phyloP scores from a whole-genome alignment of 2,329 filamentous ascomycete genomes.

The Sphaerulina vaccinii region DNA sequence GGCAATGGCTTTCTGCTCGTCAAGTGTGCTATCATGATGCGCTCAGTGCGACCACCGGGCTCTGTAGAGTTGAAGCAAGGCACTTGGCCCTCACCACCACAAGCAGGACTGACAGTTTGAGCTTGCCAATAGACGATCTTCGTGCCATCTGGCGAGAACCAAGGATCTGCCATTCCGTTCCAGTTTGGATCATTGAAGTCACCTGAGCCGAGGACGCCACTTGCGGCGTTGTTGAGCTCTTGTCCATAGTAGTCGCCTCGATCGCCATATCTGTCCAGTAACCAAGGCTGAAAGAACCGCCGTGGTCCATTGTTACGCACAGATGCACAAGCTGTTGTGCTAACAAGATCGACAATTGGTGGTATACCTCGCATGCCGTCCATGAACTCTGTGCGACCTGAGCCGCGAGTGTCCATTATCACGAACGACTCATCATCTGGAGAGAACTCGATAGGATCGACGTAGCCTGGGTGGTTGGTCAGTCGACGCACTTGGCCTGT shows the following conservation, averaged over 20 bases:
- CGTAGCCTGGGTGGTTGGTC: conserved; percentile 47
- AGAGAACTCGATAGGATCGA: conserved; percentile 46
- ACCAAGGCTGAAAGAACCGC: conserved; percentile 49
- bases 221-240: conserved; percentile 41
- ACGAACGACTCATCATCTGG: conserved; percentile 47
- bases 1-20: conserved; percentile 35
- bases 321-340: conserved; percentile 39
- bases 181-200: conserved; percentile 49
- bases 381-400: conserved; percentile 45
- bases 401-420: conserved; percentile 47
- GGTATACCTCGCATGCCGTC: conserved; percentile 45
- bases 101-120: conserved; percentile 42
- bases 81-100: conserved; percentile 47
- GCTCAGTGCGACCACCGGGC: conserved; percentile 40
- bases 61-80: conserved; percentile 44
- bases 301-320: conserved; percentile 49
- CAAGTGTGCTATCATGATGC: conserved; percentile 46
- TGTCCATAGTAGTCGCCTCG: conserved; percentile 48
- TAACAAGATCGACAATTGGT: conserved; percentile 43
- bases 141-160: conserved; percentile 45
- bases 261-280: conserved; percentile 48
- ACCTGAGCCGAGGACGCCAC: conserved; percentile 26
- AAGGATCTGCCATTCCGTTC: conserved; percentile 51
- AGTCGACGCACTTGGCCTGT: conserved; percentile 46
- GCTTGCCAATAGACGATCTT: conserved; percentile 46